Conservation (phyloP, 176 grass and related monocot genomes). For the Guadua angustifolia region DNA sequence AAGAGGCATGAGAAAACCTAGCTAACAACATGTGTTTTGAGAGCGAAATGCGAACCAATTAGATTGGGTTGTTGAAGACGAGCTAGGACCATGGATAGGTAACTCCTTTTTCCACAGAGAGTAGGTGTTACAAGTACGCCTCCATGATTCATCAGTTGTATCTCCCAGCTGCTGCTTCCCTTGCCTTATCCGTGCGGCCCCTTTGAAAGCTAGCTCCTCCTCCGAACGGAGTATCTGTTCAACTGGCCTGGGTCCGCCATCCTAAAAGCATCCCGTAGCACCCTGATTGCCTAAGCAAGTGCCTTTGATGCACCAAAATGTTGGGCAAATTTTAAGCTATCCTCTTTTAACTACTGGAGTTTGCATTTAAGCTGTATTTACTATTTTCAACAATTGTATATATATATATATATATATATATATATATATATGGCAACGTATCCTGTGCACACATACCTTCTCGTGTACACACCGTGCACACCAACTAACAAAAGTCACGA, state of each 20-base stretch:
- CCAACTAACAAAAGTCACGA: no score
- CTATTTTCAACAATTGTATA: constrained; percentile 28
- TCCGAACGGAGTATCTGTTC: not conserved
- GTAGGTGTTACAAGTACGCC: constrained; percentile 45
- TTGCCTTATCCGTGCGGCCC: constrained; percentile 32
- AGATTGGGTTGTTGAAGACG: constrained; percentile 39
- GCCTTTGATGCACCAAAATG: no score
- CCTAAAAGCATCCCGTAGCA: not conserved
- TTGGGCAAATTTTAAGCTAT: no score
- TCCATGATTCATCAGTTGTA: constrained; percentile 45
- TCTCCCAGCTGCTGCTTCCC: constrained; percentile 32
- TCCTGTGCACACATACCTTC: no score
- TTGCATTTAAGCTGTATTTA: constrained; percentile 22
- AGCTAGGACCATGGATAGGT: constrained; percentile 8
- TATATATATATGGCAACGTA: no score
- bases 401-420: no score
- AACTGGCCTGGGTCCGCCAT: not conserved
- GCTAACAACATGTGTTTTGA: constrained; percentile 28
- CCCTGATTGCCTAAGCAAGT: no score
- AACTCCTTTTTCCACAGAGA: constrained; percentile 40
- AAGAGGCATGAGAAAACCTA: constrained; percentile 18
- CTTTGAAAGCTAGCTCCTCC: constrained; percentile 22
- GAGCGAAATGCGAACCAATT: constrained; percentile 52
- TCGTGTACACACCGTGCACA: no score
- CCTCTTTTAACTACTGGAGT: constrained; percentile 1